Base-by-base conservation (phyloP, 257 asterid genomes). In the Jaltomata sinuosa region DNA sequence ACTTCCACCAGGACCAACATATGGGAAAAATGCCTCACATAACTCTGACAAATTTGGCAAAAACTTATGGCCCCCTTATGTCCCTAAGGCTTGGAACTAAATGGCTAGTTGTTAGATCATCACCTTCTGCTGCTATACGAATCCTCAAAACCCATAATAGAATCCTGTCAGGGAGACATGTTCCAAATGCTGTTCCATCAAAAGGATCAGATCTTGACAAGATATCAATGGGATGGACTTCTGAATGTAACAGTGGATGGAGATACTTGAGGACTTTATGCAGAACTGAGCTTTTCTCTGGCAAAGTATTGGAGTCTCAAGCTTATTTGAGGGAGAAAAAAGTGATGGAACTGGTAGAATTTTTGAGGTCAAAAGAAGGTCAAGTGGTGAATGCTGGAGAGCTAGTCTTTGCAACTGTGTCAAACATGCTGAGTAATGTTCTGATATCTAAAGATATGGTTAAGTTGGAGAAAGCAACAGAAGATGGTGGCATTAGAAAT, bases 1-100 rank as follows among this genome's bases (percentile, higher is more conserved):
- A 9, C 89, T 90, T n/a, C n/a, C n/a, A n/a, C 93, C 93, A 25
- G 92, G 93, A 25, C 95, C 95, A 82, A 78, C 86, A 83, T 64
- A 42, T 87, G 72, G 81, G 76, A n/a, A 76, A 84, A 47, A 25
- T 12, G n/a, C 57, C 85, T 67, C 92, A 87, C 36, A 16, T 88
- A 8, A 12, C 86, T 12, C 84, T 92, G 16, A 9, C 90, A 40
- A 64, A 68, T 2, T 86, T 88, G 8, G 87, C 93, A 1, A 82
- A 69, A 54, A 62, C 81, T 42, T 81, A 90, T 69, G 93, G 95
- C 69, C 91, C 93, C 1, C 81, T 90, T 6, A 82, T 92, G 55
- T 87, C 76, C 21, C 84, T 91, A 6, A 83, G 34, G 18, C 89
- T 86, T 7, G 92, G 93, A 1, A 57, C 83, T 0, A 88, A 87